A percentile compares a stretch with the other conserved stretches of the same genome.
These are phyloP conservation scores for Drechmeria coniospora DNA, from an alignment of 2,329 filamentous ascomycete genomes.

Conservation along the genomic window DNA sequence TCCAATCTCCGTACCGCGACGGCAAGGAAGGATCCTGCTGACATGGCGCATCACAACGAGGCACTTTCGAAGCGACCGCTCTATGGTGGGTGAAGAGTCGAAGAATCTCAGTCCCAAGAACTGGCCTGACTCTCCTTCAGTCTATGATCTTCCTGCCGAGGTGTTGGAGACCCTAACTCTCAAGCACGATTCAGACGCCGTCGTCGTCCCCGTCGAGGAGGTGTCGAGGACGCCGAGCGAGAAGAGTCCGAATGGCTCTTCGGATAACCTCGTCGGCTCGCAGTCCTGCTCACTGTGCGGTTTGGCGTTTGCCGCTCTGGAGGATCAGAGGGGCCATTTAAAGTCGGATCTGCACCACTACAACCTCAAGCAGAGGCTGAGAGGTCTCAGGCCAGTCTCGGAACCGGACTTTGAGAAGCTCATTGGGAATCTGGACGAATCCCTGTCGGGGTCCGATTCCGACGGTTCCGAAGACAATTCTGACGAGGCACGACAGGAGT, in stretches of 20 bases:
- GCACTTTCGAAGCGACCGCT: slow-evolving; percentile 35
- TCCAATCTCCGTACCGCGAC: too few species aligned
- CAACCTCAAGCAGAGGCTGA: slow-evolving; percentile 83
- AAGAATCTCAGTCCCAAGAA: not conserved
- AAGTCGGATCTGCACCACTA: slow-evolving; percentile 87
- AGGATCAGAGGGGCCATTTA: slow-evolving; percentile 73
- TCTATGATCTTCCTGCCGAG: slow-evolving; percentile 69
- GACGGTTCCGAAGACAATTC: slow-evolving; percentile 55
- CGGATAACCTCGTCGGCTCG: slow-evolving; percentile 35
- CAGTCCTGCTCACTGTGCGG: slow-evolving; percentile 73
- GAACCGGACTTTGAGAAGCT: slow-evolving; percentile 80
- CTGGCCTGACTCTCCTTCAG: slow-evolving; percentile 24
- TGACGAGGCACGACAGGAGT: slow-evolving; percentile 42
- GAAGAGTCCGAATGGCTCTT: slow-evolving; percentile 9
- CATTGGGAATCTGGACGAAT: slow-evolving; percentile 76
- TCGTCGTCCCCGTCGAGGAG: slow-evolving; percentile 7
- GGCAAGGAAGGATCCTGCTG: too few species aligned
- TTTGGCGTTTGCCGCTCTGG: slow-evolving; percentile 52
- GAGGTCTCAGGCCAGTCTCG: slow-evolving; percentile 53
- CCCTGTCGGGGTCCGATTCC: slow-evolving; percentile 73
- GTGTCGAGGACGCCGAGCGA: slow-evolving; percentile 10
- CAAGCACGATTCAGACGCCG: slow-evolving; percentile 17
- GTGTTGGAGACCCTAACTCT: slow-evolving; percentile 52
- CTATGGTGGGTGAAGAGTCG: slow-evolving; percentile 24
- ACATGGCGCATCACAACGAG: slow-evolving; percentile 14